phyloP scores from a whole-genome alignment of 352 stramenopile species.

The Blastocystis sp. region DNA sequence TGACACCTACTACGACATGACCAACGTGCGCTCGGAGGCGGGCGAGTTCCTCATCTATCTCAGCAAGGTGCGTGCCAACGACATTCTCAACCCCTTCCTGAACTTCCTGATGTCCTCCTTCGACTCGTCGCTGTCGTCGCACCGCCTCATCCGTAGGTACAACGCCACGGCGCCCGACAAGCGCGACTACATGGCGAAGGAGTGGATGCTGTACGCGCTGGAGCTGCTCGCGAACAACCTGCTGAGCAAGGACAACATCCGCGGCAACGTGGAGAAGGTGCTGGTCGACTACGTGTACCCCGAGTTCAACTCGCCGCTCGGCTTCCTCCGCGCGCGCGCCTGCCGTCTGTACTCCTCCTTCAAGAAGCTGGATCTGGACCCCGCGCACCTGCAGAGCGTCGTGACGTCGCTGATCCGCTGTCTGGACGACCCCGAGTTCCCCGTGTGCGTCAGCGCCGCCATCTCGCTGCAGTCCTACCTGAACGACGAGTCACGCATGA shows the following conservation, averaged over 20 bases:
- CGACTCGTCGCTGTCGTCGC: not conserved
- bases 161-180: constrained; percentile 13
- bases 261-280: constrained; percentile 25
- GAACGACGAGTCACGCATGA: not conserved
- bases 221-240: constrained; percentile 48
- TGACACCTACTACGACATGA: constrained; percentile 49
- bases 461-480: constrained; percentile 40
- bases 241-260: constrained; percentile 44
- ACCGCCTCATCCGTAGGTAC: not conserved
- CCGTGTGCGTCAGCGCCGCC: constrained; percentile 50
- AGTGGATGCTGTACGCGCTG: constrained; percentile 61
- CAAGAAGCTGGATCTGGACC: constrained; percentile 18
- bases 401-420: not conserved
- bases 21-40: constrained; percentile 47
- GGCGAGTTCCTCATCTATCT: constrained; percentile 50
- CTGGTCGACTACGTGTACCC: constrained; percentile 60
- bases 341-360: constrained; percentile 59
- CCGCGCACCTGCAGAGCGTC: constrained; percentile 3
- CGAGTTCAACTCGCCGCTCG: constrained; percentile 32
- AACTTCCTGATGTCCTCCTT: constrained; percentile 37
- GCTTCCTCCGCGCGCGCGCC: constrained; percentile 51
- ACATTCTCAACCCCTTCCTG: constrained; percentile 64
- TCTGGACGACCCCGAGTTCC: constrained; percentile 58
- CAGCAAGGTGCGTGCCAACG: constrained; percentile 65
- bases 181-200: constrained; percentile 62